Evolutionary conservation across 169 alveolate genomes (phyloP).

Genomic region (Eimeria maxima): DNA sequence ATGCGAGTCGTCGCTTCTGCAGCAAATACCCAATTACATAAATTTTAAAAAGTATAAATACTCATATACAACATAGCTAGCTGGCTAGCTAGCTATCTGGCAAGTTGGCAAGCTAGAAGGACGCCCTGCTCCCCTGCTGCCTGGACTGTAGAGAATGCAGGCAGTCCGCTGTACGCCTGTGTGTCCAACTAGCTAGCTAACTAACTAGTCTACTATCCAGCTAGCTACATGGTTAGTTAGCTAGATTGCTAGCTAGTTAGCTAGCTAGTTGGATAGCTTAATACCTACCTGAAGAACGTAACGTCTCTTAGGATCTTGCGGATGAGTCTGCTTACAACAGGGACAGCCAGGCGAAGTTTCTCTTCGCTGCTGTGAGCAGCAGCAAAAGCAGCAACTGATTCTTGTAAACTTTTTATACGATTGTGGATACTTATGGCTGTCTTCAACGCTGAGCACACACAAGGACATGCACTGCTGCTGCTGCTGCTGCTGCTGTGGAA

Average conservation of each 20-base stretch:
- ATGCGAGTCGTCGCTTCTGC: constrained; percentile 75
- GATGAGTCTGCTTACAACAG: constrained; percentile 89
- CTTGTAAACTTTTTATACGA: constrained; percentile 17
- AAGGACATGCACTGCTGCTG: not conserved
- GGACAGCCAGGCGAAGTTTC: constrained; percentile 90
- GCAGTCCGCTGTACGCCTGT: not conserved
- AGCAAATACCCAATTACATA: not conserved
- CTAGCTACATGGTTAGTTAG: not conserved
- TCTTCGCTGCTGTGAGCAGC: constrained; percentile 86
- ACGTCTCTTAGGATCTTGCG: constrained; percentile 90
- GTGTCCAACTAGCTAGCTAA: not conserved
- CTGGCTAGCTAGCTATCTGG: not conserved
- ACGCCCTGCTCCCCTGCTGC: not conserved
- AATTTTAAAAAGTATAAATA: no score
- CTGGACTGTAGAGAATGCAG: not conserved
- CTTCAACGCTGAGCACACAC: constrained; percentile 43
- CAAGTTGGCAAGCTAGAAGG: not conserved
- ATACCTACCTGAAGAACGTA: constrained; percentile 84
- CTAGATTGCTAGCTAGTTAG: not conserved
- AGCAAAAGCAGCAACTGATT: constrained; percentile 59
- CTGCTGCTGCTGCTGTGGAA: not conserved
- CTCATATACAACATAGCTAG: not conserved
- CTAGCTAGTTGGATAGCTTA: not conserved
- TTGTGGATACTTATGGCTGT: constrained; percentile 32
- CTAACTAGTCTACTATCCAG: not conserved